phyloP scores from a whole-genome alignment of 2,329 filamentous ascomycete species.

The Sporothrix dimorphospora region DNA sequence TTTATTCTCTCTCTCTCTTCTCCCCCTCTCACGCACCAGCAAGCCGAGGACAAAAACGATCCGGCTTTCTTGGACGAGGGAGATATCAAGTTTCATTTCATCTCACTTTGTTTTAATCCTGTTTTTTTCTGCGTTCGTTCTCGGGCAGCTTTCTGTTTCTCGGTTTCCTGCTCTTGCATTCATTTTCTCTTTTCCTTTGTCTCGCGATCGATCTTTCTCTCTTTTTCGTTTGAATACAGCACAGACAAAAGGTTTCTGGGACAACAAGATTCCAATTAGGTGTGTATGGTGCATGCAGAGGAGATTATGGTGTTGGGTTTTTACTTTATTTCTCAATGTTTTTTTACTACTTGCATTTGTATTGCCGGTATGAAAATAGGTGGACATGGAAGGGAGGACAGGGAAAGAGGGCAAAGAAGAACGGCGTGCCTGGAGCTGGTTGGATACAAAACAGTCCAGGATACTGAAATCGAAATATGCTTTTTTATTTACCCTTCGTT shows the following conservation, averaged over 20 bases:
- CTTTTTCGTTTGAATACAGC: not conserved
- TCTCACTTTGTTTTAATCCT: not conserved
- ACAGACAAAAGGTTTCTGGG: not conserved
- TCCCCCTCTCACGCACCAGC: not conserved
- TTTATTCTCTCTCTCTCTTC: not conserved
- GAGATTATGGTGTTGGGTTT: not conserved
- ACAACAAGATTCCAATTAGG: not conserved
- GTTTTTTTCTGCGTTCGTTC: not conserved
- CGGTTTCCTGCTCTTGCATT: not conserved
- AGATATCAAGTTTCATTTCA: not conserved
- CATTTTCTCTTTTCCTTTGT: not conserved
- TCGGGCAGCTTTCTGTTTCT: not conserved
- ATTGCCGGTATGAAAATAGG: not conserved
- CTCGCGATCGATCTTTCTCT: not conserved
- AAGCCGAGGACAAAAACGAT: not conserved
- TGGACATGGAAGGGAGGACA: not conserved
- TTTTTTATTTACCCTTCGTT: not conserved
- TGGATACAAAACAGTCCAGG: constrained; percentile 2
- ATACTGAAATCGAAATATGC: not conserved
- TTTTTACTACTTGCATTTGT: too few relatives aligned
- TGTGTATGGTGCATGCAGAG: not conserved
- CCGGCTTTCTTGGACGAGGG: not conserved
- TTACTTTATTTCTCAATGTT: not conserved
- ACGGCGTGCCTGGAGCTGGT: not conserved
- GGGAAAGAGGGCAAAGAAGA: not conserved